These are phyloP conservation scores for Beauveria sp. DNA, from an alignment of 2,329 filamentous ascomycete species.

Conservation along the genomic window DNA sequence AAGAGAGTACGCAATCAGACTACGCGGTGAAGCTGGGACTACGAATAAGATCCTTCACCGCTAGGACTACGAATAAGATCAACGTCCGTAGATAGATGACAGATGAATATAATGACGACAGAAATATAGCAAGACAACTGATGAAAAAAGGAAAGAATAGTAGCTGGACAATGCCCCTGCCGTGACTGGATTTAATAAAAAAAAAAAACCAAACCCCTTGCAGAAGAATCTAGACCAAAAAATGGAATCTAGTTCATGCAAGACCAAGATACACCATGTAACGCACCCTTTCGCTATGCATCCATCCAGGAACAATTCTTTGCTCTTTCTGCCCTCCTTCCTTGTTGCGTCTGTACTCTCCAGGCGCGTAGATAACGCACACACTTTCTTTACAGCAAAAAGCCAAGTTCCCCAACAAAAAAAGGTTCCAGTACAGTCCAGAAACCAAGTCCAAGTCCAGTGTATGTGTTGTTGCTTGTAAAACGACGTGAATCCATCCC, in stretches of 20 bases:
- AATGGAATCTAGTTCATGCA: conserved; percentile 21
- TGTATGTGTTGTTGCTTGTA: neutral
- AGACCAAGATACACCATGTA: conserved; percentile 30
- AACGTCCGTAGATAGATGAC: neutral
- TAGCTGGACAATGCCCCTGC: conserved; percentile 14
- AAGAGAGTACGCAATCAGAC: too few species aligned
- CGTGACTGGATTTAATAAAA: conserved; percentile 13
- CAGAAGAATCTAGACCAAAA: conserved; percentile 20
- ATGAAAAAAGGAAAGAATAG: conserved; percentile 13
- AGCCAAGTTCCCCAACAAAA: conserved; percentile 9
- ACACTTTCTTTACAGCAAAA: conserved; percentile 7
- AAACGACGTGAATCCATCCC: conserved; percentile 12
- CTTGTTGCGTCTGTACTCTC: neutral
- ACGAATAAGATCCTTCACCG: conserved; percentile 6
- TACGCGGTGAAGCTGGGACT: too few species aligned
- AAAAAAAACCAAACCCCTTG: conserved; percentile 13
- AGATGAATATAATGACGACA: neutral
- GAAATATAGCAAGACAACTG: neutral
- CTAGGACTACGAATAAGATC: conserved; percentile 4
- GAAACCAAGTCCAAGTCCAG: conserved; percentile 2
- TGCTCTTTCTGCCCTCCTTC: neutral
- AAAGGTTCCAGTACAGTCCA: conserved; percentile 9
- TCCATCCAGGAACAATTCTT: conserved; percentile 30
- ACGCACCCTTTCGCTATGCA: conserved; percentile 38
- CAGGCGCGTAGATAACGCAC: neutral